Conservation (phyloP, 441 rosid species). For the Euphorbia celastroides region DNA sequence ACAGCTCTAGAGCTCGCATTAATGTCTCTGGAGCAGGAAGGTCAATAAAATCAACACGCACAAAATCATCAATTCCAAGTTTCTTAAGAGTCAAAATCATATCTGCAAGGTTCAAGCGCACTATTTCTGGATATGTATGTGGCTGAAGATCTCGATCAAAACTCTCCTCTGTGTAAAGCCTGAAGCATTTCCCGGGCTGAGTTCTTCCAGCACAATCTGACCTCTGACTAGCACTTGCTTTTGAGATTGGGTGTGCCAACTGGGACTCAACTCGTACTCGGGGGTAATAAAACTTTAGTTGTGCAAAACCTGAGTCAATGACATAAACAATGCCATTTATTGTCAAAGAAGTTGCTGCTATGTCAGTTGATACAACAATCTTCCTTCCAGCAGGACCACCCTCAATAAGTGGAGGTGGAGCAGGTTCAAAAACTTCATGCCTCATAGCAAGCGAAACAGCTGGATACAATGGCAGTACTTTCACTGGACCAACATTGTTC, state of each 20-base stretch:
- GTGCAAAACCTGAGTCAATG: constrained; percentile 91
- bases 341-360: constrained; percentile 95
- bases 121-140: constrained; percentile 91
- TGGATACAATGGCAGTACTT: constrained; percentile 83
- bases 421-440: constrained; percentile 91
- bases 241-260: constrained; percentile 90
- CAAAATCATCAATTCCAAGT: constrained; percentile 89
- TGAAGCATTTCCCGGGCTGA: constrained; percentile 92
- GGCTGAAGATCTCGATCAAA: constrained; percentile 84
- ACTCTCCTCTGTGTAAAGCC: constrained; percentile 89
- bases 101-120: constrained; percentile 93
- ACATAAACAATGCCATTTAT: constrained; percentile 96
- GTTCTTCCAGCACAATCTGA: constrained; percentile 99
- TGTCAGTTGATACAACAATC: constrained; percentile 89
- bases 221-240: constrained; percentile 99
- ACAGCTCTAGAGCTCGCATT: constrained; percentile 93
- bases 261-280: constrained; percentile 90
- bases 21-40: constrained; percentile 98
- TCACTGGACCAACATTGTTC: constrained; percentile 84
- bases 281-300: constrained; percentile 94
- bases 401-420: constrained; percentile 76
- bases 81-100: constrained; percentile 87
- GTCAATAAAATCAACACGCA: constrained; percentile 98
- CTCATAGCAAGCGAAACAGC: constrained; percentile 96
- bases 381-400: constrained; percentile 90